phyloP scores from a whole-genome alignment of 1,139 yeast species.

The Pichia sp. region DNA sequence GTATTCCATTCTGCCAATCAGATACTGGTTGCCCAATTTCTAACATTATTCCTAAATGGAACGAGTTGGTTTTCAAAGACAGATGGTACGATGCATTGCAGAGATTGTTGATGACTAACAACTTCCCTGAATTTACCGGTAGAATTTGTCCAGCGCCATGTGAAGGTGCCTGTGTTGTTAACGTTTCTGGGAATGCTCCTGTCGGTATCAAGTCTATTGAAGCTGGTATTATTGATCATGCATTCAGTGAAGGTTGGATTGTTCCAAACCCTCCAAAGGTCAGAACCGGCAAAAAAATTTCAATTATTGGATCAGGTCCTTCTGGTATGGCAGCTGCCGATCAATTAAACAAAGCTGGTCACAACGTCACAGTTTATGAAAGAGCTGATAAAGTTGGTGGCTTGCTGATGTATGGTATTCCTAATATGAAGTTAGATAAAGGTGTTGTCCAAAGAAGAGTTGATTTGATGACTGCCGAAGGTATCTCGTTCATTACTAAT shows the following conservation, averaged over 20 bases:
- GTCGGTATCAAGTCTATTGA: constrained; percentile 96
- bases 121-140: constrained; percentile 98
- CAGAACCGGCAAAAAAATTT: constrained; percentile 83
- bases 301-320: constrained; percentile 94
- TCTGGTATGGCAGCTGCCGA: constrained; percentile 96
- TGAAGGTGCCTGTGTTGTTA: constrained; percentile 96
- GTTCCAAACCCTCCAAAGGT: constrained; percentile 71
- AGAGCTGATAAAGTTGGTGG: constrained; percentile 97
- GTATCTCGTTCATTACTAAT: constrained; percentile 71
- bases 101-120: constrained; percentile 90
- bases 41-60: constrained; percentile 96
- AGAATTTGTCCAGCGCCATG: constrained; percentile 99
- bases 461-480: constrained; percentile 87
- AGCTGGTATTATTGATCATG: constrained; percentile 94
- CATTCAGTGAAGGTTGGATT: constrained; percentile 96
- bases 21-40: constrained; percentile 98
- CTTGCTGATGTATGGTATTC: constrained; percentile 96
- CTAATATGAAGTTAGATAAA: constrained; percentile 97
- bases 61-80: constrained; percentile 90
- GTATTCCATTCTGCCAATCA: constrained; percentile 97
- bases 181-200: constrained; percentile 82
- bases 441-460: constrained; percentile 89
- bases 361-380: constrained; percentile 84
- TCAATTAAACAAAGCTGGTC: constrained; percentile 95
- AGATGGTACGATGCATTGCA: constrained; percentile 95